A percentile compares a stretch with the other conserved stretches of the same genome.
phyloP scores from a whole-genome alignment of 192 early-diverging fungal species.

The Linnemannia exigua region DNA sequence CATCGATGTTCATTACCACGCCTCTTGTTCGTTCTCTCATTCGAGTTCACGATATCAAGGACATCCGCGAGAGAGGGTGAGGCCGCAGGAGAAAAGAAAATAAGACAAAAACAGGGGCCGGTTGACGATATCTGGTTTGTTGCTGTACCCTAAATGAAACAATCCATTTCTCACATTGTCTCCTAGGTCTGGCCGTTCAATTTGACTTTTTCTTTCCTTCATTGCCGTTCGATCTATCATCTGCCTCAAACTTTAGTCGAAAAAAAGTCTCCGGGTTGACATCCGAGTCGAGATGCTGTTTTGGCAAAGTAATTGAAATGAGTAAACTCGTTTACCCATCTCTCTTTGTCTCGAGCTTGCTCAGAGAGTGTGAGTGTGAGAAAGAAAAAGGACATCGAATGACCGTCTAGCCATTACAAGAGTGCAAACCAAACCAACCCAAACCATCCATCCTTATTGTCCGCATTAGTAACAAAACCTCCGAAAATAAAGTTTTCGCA shows the following conservation, averaged over 20 bases:
- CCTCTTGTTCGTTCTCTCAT: too few species aligned
- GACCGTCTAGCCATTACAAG: background rate
- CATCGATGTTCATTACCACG: too few species aligned
- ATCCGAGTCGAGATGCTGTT: background rate
- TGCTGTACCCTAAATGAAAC: background rate
- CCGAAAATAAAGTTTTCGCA: constrained; percentile 6
- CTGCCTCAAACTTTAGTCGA: background rate
- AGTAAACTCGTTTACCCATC: background rate
- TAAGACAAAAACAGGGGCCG: background rate
- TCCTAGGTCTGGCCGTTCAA: background rate
- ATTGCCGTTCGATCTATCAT: background rate
- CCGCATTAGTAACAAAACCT: background rate
- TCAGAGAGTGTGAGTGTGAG: background rate
- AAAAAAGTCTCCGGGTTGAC: background rate
- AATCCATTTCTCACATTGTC: background rate
- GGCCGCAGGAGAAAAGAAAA: background rate
- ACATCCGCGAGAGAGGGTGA: background rate
- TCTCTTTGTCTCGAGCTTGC: background rate
- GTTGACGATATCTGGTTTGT: background rate
- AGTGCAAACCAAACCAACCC: background rate
- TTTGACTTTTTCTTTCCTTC: background rate
- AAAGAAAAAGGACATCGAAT: background rate
- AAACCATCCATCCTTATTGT: too few species aligned
- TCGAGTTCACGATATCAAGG: too few species aligned
- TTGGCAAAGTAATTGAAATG: background rate